phyloP scores from a whole-genome alignment of 2,329 filamentous ascomycete species.

The Macroventuria anomochaeta region DNA sequence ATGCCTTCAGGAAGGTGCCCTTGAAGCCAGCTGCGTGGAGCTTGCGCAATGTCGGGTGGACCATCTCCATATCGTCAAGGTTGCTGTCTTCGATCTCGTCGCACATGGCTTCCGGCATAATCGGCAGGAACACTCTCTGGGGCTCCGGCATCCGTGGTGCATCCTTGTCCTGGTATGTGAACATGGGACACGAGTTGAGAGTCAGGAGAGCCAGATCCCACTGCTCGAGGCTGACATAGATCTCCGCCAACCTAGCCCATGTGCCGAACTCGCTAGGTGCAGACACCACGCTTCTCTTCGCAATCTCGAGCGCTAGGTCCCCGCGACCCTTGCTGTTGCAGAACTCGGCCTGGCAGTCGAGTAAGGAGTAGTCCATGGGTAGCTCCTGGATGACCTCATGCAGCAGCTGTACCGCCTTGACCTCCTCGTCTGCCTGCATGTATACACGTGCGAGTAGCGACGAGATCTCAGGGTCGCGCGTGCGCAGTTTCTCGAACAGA shows the following conservation, averaged over 20 bases:
- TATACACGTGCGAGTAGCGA: conserved; percentile 90
- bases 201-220: conserved; percentile 96
- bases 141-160: conserved; percentile 93
- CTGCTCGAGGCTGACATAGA: conserved; percentile 92
- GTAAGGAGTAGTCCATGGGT: conserved; percentile 96
- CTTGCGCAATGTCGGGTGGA: conserved; percentile 85
- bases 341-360: conserved; percentile 93
- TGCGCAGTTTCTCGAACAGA: conserved; percentile 92
- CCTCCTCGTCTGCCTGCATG: conserved; percentile 94
- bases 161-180: conserved; percentile 99
- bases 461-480: conserved; percentile 90
- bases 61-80: conserved; percentile 77
- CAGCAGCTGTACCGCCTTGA: conserved; percentile 88
- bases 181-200: conserved; percentile 98
- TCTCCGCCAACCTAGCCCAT: conserved; percentile 91
- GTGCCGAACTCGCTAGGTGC: conserved; percentile 97
- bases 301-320: conserved; percentile 87
- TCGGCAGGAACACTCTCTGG: conserved; percentile 83
- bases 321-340: conserved; percentile 86
- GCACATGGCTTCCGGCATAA: conserved; percentile 84
- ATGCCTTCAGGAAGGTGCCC: conserved; percentile 94
- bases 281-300: conserved; percentile 91
- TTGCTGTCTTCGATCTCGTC: conserved; percentile 96
- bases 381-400: conserved; percentile 88
- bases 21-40: conserved; percentile 89